phyloP scores from a whole-genome alignment of 1,284 basidiomycete genomes.

The Apiotrichum porosum region DNA sequence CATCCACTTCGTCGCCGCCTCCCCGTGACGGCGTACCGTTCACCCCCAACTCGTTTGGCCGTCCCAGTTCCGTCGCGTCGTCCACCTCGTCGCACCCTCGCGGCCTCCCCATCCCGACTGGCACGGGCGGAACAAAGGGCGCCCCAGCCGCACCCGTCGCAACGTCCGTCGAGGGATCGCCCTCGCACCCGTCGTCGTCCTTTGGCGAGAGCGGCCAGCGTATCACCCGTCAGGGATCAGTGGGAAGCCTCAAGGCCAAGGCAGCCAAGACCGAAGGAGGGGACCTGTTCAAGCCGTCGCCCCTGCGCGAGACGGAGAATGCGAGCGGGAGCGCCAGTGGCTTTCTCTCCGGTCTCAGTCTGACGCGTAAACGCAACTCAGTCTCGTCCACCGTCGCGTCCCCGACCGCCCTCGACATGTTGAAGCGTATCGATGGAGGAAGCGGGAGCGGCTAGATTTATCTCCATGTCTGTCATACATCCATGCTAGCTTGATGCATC shows the following conservation, averaged over 20 bases:
- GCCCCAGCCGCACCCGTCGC: slow-evolving; percentile 36
- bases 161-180: slow-evolving; percentile 17
- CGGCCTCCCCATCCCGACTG: slow-evolving; percentile 19
- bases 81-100: slow-evolving; percentile 24
- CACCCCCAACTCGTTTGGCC: slow-evolving; percentile 14
- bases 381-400: neutral
- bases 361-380: slow-evolving; percentile 11
- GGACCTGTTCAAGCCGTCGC: slow-evolving; percentile 6
- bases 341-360: slow-evolving; percentile 11
- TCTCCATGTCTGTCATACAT: no score
- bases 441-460: neutral
- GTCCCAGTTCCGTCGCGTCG: slow-evolving; percentile 30
- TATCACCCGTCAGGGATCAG: slow-evolving; percentile 3
- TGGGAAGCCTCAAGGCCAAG: slow-evolving; percentile 6
- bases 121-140: slow-evolving; percentile 13
- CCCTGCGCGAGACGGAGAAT: neutral
- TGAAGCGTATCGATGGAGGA: slow-evolving; percentile 9
- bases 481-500: no score
- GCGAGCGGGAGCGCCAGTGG: neutral
- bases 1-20: slow-evolving; percentile 10
- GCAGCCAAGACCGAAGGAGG: neutral
- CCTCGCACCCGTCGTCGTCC: slow-evolving; percentile 5
- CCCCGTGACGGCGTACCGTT: slow-evolving; percentile 8
- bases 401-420: slow-evolving; percentile 12
- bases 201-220: slow-evolving; percentile 4